Conservation (phyloP, 208 protist species). For the Acanthamoeba quina region DNA sequence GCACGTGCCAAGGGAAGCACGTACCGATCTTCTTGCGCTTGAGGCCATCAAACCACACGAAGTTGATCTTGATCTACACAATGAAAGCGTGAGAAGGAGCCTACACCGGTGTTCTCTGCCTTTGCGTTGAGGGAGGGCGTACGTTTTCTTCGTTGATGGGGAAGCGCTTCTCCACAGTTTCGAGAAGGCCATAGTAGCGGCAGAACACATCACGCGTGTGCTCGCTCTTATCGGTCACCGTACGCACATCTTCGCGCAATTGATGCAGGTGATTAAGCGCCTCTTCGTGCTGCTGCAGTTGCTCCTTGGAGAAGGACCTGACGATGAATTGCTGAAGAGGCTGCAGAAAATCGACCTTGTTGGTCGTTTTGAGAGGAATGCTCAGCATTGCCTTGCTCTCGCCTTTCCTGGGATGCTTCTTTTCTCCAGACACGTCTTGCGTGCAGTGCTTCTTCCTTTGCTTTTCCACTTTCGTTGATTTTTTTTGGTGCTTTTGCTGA, state of each 20-base stretch:
- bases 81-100: not conserved
- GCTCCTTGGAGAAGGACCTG: constrained; percentile 35
- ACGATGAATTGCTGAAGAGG: constrained; percentile 17
- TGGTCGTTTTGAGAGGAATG: constrained; percentile 28
- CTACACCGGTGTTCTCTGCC: not conserved
- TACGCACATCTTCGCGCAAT: constrained; percentile 25
- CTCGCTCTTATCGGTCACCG: constrained; percentile 40
- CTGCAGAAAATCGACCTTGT: constrained; percentile 40
- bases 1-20: not conserved
- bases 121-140: not conserved
- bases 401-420: not conserved
- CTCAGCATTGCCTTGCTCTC: not conserved
- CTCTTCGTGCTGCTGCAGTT: constrained; percentile 35
- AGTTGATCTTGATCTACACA: not conserved
- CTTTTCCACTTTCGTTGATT: not conserved
- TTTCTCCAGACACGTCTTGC: too few relatives aligned
- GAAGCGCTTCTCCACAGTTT: constrained; percentile 31
- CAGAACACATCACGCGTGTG: constrained; percentile 15
- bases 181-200: constrained; percentile 36
- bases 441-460: constrained; percentile 38
- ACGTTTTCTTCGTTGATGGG: constrained; percentile 41
- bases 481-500: not conserved
- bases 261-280: constrained; percentile 29
- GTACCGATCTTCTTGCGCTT: constrained; percentile 52
- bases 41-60: constrained; percentile 11